Evolutionary conservation across 768 basidiomycete genomes (phyloP).

Genomic region (Lepiota venenata): DNA sequence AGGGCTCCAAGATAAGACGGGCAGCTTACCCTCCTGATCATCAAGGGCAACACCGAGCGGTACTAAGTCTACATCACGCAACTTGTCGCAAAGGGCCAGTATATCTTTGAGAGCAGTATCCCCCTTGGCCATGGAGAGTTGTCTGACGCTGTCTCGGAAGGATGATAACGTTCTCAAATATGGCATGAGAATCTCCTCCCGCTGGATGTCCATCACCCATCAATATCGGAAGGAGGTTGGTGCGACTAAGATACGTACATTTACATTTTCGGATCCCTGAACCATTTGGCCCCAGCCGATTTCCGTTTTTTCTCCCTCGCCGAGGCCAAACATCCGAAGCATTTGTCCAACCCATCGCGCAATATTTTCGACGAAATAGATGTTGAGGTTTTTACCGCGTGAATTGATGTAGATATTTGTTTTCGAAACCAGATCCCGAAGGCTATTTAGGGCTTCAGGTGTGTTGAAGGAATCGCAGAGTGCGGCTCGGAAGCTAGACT

Average conservation of each 20-base stretch:
- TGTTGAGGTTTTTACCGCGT: slow-evolving; percentile 54
- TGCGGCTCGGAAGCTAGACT: slow-evolving; percentile 75
- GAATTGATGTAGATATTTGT: slow-evolving; percentile 87
- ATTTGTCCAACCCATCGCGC: slow-evolving; percentile 70
- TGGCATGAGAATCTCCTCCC: slow-evolving; percentile 84
- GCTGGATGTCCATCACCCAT: slow-evolving; percentile 37
- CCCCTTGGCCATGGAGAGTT: slow-evolving; percentile 70
- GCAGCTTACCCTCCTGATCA: slow-evolving; percentile 81
- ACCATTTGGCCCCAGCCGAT: slow-evolving; percentile 86
- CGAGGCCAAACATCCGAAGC: slow-evolving; percentile 78
- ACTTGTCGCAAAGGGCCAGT: slow-evolving; percentile 80
- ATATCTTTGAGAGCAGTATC: slow-evolving; percentile 74
- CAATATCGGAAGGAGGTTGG: slow-evolving; percentile 11
- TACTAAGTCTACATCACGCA: slow-evolving; percentile 87
- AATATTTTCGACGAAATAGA: slow-evolving; percentile 59
- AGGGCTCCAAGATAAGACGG: background rate
- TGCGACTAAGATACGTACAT: slow-evolving; percentile 37
- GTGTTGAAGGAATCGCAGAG: slow-evolving; percentile 99
- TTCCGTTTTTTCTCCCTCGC: slow-evolving; percentile 60
- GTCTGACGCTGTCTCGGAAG: slow-evolving; percentile 89
- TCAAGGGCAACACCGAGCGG: slow-evolving; percentile 96
- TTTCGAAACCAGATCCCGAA: slow-evolving; percentile 79
- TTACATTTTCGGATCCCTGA: slow-evolving; percentile 39
- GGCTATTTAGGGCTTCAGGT: slow-evolving; percentile 68
- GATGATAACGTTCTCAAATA: slow-evolving; percentile 82